A percentile compares a stretch with the other conserved stretches of the same genome.
These are phyloP conservation scores for Diospyros lotus DNA, from an alignment of 148 eudicot genomes.

Conservation along the genomic window DNA sequence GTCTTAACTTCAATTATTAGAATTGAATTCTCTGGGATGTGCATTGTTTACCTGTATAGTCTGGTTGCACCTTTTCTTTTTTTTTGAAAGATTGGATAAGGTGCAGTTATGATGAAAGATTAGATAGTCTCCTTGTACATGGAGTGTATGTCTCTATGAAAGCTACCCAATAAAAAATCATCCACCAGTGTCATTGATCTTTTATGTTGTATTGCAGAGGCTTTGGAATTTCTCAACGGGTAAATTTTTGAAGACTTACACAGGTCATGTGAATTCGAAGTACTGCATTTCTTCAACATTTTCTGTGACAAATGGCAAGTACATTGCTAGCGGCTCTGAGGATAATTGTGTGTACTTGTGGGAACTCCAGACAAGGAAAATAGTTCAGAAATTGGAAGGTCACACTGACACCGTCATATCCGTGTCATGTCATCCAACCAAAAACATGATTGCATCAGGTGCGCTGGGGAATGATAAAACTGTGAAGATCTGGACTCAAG, in stretches of 20 bases:
- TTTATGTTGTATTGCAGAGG: conserved; percentile 48
- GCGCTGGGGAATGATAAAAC: conserved; percentile 79
- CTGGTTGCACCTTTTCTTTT: no score
- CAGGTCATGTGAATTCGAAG: conserved; percentile 76
- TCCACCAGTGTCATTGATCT: neutral
- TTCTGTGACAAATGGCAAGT: conserved; percentile 84
- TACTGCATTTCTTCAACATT: conserved; percentile 83
- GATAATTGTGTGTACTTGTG: conserved; percentile 81
- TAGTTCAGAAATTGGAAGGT: conserved; percentile 90
- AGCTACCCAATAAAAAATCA: no score
- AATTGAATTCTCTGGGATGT: no score
- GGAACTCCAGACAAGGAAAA: conserved; percentile 87
- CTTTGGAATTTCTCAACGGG: conserved; percentile 89
- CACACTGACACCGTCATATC: conserved; percentile 84
- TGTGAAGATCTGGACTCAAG: conserved; percentile 82
- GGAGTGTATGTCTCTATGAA: no score
- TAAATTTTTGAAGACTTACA: conserved; percentile 87
- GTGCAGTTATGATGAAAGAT: no score
- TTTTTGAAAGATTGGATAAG: no score
- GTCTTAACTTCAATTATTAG: no score
- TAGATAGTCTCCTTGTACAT: no score
- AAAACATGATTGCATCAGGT: conserved; percentile 90
- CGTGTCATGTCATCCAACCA: conserved; percentile 81
- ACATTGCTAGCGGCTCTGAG: conserved; percentile 92
- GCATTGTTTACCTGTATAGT: no score